Conservation (phyloP, 1,139 yeast species). For the Suhomyces atakaporum region DNA sequence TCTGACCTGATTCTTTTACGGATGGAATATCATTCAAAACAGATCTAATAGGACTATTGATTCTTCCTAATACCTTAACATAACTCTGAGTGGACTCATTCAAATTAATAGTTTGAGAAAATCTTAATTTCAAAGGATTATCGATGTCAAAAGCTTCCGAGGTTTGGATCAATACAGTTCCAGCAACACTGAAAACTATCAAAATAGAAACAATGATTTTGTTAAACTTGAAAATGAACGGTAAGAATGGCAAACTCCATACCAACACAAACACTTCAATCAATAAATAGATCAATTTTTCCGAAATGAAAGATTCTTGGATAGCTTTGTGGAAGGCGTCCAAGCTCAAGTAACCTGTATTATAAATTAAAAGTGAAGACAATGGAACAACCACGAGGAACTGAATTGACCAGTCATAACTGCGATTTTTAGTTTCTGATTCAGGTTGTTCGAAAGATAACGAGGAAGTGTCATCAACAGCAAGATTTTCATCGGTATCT, state of each 20-base stretch:
- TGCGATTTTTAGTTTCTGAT: constrained; percentile 38
- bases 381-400: constrained; percentile 67
- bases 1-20: constrained; percentile 37
- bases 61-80: constrained; percentile 55
- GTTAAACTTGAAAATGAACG: constrained; percentile 73
- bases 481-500: constrained; percentile 15
- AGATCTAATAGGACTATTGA: constrained; percentile 38
- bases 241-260: constrained; percentile 61
- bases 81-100: constrained; percentile 30
- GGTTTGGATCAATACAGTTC: constrained; percentile 38
- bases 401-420: constrained; percentile 83
- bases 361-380: constrained; percentile 53
- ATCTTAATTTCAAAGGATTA: constrained; percentile 71
- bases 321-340: constrained; percentile 69
- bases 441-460: constrained; percentile 15
- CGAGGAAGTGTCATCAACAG: constrained; percentile 16
- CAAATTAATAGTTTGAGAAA: constrained; percentile 59
- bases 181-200: constrained; percentile 33
- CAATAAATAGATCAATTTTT: constrained; percentile 48
- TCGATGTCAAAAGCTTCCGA: constrained; percentile 56
- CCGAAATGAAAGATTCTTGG: constrained; percentile 59
- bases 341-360: constrained; percentile 53
- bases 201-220: constrained; percentile 47
- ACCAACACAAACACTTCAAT: constrained; percentile 36
- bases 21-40: constrained; percentile 66